These are phyloP conservation scores for Saccharum spontaneum DNA, from an alignment of 176 grass and related monocot genomes.

Conservation along the genomic window DNA sequence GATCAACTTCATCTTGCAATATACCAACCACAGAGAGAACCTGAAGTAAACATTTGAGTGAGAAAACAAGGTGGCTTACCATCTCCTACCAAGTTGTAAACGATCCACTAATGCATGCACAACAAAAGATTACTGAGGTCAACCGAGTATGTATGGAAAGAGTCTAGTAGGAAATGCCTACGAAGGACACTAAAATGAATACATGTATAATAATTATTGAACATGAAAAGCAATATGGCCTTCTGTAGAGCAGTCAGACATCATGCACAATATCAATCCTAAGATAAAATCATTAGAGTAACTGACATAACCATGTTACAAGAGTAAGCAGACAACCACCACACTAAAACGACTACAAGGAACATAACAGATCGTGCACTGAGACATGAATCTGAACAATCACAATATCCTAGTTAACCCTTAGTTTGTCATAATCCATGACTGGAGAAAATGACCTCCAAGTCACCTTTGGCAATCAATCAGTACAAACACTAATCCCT, in stretches of 20 bases:
- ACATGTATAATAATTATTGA: slow-evolving; percentile 4
- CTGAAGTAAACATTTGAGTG: slow-evolving; percentile 29
- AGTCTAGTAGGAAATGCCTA: neutral
- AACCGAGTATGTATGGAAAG: neutral
- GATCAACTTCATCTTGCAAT: slow-evolving; percentile 91
- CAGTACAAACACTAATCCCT: too few species aligned
- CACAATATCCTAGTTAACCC: neutral
- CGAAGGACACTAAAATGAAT: neutral
- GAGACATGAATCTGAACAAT: neutral
- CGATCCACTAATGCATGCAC: neutral
- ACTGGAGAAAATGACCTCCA: neutral
- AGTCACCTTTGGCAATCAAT: neutral
- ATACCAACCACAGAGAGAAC: slow-evolving; percentile 86
- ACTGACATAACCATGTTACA: neutral
- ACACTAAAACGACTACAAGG: neutral
- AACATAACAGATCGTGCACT: neutral
- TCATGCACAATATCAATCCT: neutral
- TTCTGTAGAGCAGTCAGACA: neutral
- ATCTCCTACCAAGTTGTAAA: neutral
- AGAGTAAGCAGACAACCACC: neutral
- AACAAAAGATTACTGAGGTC: neutral
- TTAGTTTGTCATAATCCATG: neutral
- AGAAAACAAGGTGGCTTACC: neutral
- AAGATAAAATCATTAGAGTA: neutral
- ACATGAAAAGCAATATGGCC: neutral